These are phyloP conservation scores for Nicotiana attenuata DNA, from an alignment of 257 asterid species.

Conservation along the genomic window DNA sequence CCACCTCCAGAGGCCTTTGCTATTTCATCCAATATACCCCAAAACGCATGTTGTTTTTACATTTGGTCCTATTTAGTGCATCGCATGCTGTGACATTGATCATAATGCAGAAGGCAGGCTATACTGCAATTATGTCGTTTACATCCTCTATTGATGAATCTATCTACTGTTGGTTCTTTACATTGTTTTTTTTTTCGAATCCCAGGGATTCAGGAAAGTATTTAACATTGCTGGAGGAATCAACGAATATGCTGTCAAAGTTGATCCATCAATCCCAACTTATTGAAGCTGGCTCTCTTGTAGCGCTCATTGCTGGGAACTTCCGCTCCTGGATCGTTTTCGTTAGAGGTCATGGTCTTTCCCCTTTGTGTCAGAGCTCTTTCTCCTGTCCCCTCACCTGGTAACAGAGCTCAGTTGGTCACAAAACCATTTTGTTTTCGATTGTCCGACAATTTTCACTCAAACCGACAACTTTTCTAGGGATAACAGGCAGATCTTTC, in stretches of 20 bases:
- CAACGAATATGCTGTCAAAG: conserved; percentile 72
- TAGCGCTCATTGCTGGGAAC: background rate
- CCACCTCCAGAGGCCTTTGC: background rate
- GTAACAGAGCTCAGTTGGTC: background rate
- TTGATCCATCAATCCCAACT: conserved; percentile 77
- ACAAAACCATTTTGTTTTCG: background rate
- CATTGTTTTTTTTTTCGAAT: conserved; percentile 3
- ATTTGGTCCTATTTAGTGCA: background rate
- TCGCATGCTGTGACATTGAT: background rate
- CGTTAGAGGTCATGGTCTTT: too few species aligned
- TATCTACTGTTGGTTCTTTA: background rate
- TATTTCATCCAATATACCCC: background rate
- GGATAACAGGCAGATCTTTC: background rate
- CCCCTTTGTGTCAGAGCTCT: background rate
- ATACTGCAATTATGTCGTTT: background rate
- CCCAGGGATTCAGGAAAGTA: conserved; percentile 80
- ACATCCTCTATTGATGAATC: background rate
- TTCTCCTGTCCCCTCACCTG: background rate
- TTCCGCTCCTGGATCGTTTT: too few species aligned
- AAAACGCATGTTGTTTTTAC: background rate
- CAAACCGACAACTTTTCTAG: background rate
- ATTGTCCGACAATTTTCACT: background rate
- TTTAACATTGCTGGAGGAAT: conserved; percentile 90
- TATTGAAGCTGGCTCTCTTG: conserved; percentile 36
- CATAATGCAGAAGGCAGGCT: background rate